Base-by-base conservation (phyloP, 306 rosid genomes). In the Pterocarpus macrocarpus region DNA sequence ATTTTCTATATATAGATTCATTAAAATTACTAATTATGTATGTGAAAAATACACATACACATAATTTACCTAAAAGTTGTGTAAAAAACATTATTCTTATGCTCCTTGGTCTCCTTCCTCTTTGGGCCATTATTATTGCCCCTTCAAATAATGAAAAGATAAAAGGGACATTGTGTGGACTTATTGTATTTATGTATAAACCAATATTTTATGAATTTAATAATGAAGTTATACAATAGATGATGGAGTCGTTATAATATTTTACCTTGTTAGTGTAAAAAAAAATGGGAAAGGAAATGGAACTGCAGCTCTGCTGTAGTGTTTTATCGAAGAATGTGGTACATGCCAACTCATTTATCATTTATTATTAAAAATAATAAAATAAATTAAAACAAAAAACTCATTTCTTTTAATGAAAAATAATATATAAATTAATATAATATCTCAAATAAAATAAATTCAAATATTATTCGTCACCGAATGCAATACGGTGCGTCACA, bases 51-150 rank as follows among this genome's bases (percentile, higher is more conserved):
- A 22, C 28, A 22, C 28, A 22, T 22, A 22, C 28, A 22, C 28
- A 22, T 22, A 22, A 22, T 22, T 22, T 22, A 22, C 28, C 28
- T 22, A 22, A 22, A 22, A 22, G 28, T 43, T 43, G 10, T 43
- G 47, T 43, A 7, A 38, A 22, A 22, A 22, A 22, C 28, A 22
- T 22, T 22, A 16, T 55, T 55, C 75, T 49, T 39, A 66, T 72
- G 62, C 32, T 49, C 58, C 4, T 1, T 3, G 2, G 43, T 17
- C 22, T 57, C 13, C 63, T 43, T 64, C 70, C 39, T 38, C 45
- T 14, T 22, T 73, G 75, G 72, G 50, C 69, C 62, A 73, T 66
- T 49, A 69, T 66, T 38, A 81, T 66, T 59, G 68, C n/a, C 64
- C 5, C 63, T 39, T 78, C 34, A 61, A 38, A 57, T 62, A 45